Conservation (phyloP, 2,329 filamentous ascomycete genomes). For the Nigrospora osmanthi region DNA sequence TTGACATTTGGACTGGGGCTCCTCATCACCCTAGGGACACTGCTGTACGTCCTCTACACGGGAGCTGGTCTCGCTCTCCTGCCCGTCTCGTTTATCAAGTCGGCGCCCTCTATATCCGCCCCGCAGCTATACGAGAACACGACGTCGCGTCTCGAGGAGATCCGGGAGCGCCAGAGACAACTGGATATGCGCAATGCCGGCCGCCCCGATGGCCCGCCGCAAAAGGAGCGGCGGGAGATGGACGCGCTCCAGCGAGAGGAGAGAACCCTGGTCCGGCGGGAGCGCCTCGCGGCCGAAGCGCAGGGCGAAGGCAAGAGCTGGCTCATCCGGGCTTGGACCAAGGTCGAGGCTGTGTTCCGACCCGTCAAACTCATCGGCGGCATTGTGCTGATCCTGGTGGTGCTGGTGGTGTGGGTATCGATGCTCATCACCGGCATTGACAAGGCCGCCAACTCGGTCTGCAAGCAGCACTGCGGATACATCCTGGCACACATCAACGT, state of each 20-base stretch:
- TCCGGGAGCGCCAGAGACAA: constrained; percentile 86
- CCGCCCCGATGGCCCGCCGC: constrained; percentile 63
- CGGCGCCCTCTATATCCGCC: constrained; percentile 76
- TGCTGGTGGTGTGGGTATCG: constrained; percentile 73
- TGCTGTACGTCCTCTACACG: constrained; percentile 85
- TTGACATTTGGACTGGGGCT: constrained; percentile 84
- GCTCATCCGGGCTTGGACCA: constrained; percentile 70
- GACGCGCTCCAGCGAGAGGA: constrained; percentile 85
- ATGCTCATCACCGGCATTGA: constrained; percentile 96
- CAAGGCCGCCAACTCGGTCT: constrained; percentile 92
- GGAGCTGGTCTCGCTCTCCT: constrained; percentile 81
- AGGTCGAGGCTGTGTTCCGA: constrained; percentile 72
- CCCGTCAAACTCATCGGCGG: constrained; percentile 86
- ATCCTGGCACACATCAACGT: constrained; percentile 81
- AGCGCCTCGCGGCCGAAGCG: constrained; percentile 78
- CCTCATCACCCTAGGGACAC: constrained; percentile 77
- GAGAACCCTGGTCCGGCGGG: constrained; percentile 80
- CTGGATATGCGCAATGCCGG: constrained; percentile 80
- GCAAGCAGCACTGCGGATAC: constrained; percentile 86
- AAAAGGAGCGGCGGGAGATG: constrained; percentile 82
- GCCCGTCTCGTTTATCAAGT: constrained; percentile 86
- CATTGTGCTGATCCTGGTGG: constrained; percentile 65
- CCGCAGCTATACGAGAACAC: constrained; percentile 72
- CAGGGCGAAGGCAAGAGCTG: constrained; percentile 69
- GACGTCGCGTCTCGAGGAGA: constrained; percentile 72